phyloP scores from a whole-genome alignment of 441 rosid species.

The Jatropha podagrica region DNA sequence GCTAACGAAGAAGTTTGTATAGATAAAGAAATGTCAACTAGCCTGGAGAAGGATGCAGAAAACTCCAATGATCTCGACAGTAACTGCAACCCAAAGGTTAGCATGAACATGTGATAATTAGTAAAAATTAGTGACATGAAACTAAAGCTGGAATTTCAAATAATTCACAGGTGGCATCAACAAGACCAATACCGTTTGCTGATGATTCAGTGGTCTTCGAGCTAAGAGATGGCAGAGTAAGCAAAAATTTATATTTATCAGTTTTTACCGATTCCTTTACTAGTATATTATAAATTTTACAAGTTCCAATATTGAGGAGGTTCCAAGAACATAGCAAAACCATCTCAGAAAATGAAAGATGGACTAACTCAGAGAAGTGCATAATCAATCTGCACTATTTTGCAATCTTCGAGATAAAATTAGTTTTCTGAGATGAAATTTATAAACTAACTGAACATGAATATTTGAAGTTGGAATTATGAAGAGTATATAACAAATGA shows the following conservation, averaged over 20 bases:
- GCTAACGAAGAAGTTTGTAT: conserved; percentile 34
- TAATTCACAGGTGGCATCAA: conserved; percentile 50
- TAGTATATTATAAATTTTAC: neutral
- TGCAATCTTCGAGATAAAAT: too few relatives aligned
- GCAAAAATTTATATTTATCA: conserved; percentile 23
- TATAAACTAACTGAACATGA: neutral
- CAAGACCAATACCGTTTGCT: conserved; percentile 64
- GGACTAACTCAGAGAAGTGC: neutral
- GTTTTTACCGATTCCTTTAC: neutral
- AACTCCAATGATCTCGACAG: conserved; percentile 24
- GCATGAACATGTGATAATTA: conserved; percentile 6
- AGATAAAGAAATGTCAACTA: conserved; percentile 33
- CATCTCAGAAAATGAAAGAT: neutral
- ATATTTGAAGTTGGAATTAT: neutral
- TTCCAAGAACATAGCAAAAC: neutral
- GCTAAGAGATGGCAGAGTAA: conserved; percentile 77
- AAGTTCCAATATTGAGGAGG: neutral
- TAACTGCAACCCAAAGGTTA: conserved; percentile 55
- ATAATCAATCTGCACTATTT: too few relatives aligned
- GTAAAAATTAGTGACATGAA: conserved; percentile 10
- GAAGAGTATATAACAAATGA: neutral
- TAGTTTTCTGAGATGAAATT: neutral
- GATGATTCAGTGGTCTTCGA: conserved; percentile 57
- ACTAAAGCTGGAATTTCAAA: conserved; percentile 16
- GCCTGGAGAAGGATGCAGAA: conserved; percentile 32